Evolutionary conservation across 768 basidiomycete genomes (phyloP).

Genomic region (Hericium coralloides): DNA sequence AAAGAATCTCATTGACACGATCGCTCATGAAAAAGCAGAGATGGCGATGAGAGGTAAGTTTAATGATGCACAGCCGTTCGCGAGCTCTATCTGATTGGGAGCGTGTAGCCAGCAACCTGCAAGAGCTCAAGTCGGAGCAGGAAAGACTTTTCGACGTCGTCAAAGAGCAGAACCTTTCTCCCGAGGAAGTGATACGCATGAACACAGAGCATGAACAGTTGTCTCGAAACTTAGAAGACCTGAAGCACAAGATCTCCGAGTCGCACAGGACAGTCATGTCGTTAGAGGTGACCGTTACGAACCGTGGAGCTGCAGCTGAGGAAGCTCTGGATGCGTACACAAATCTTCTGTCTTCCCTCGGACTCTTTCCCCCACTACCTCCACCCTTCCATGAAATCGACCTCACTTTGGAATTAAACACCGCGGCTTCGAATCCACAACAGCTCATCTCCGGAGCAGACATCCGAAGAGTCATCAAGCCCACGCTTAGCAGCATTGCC

Average conservation of each 20-base stretch:
- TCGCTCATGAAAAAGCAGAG: conserved; percentile 60
- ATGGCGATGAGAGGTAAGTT: conserved; percentile 43
- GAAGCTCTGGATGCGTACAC: conserved; percentile 76
- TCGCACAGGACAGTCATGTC: conserved; percentile 64
- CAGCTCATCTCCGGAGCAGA: conserved; percentile 62
- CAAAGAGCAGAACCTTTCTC: conserved; percentile 79
- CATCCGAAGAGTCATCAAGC: conserved; percentile 65
- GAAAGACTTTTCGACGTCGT: conserved; percentile 56
- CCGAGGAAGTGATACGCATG: conserved; percentile 88
- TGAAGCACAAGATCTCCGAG: conserved; percentile 68
- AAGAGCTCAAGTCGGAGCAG: conserved; percentile 57
- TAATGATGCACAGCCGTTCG: conserved; percentile 1
- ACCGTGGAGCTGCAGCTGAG: conserved; percentile 74
- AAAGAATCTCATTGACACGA: conserved; percentile 57
- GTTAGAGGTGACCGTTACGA: conserved; percentile 77
- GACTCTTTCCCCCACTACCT: conserved; percentile 66
- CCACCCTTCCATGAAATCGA: conserved; percentile 65
- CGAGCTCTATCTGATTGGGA: not conserved
- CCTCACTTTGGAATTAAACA: conserved; percentile 74
- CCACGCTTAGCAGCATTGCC: conserved; percentile 62
- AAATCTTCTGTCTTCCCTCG: conserved; percentile 62
- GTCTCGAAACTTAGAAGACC: conserved; percentile 61
- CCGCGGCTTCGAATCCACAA: conserved; percentile 61
- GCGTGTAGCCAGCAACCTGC: conserved; percentile 32
- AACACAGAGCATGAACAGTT: conserved; percentile 81